These are phyloP conservation scores for Candida xyloterini DNA, from an alignment of 805 yeast species.

Conservation along the genomic window DNA sequence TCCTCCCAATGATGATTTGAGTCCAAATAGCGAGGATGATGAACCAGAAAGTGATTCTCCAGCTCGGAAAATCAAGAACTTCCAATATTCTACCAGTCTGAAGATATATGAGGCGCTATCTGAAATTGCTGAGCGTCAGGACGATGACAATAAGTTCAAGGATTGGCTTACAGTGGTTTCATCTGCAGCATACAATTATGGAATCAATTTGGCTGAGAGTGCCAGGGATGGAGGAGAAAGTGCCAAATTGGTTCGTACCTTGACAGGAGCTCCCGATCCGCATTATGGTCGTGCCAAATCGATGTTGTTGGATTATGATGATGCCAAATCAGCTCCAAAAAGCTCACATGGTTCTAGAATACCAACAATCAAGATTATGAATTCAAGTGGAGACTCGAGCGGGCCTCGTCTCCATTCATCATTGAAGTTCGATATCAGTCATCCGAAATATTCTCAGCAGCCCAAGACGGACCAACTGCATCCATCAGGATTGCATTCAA, in stretches of 20 bases:
- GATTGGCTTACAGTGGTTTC: conserved; percentile 30
- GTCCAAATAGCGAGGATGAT: conserved; percentile 1
- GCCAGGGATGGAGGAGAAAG: conserved; percentile 37
- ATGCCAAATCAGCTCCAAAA: conserved; percentile 5
- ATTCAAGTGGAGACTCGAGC: conserved; percentile 13
- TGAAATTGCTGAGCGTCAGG: conserved; percentile 20
- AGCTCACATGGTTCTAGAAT: background rate
- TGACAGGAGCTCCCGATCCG: conserved; percentile 41
- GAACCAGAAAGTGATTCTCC: conserved; percentile 19
- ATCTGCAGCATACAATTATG: conserved; percentile 33
- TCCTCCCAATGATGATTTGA: conserved; percentile 6
- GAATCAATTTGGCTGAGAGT: conserved; percentile 35
- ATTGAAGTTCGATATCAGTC: conserved; percentile 22
- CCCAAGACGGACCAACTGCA: conserved; percentile 5
- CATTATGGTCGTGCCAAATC: conserved; percentile 26
- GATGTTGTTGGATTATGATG: conserved; percentile 28
- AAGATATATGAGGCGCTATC: conserved; percentile 26
- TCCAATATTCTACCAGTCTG: conserved; percentile 26
- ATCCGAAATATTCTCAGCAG: conserved; percentile 19
- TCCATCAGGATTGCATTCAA: conserved; percentile 2
- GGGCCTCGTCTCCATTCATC: conserved; percentile 22
- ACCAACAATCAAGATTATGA: conserved; percentile 13
- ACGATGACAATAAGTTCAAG: conserved; percentile 30
- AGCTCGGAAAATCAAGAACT: conserved; percentile 22
- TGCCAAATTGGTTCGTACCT: conserved; percentile 38